Conservation (phyloP, 371 early-diverging fungal genomes). For the Haplosporangium sp. region DNA sequence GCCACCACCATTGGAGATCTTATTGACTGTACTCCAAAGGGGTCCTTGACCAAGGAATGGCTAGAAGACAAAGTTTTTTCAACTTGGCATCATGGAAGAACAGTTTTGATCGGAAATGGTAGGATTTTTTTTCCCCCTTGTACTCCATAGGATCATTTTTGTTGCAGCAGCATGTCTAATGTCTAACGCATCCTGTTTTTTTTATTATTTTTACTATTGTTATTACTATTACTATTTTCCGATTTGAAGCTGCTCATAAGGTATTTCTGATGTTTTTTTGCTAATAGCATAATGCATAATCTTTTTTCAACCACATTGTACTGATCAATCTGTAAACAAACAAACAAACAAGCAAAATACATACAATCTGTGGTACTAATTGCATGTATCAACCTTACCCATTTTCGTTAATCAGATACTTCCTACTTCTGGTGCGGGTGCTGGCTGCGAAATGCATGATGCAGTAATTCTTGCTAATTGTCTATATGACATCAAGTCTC, state of each 20-base stretch:
- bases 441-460: slow-evolving; percentile 31
- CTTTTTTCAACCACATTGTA: too few species aligned
- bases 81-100: slow-evolving; percentile 23
- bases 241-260: background rate
- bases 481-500: slow-evolving; percentile 9
- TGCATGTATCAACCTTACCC: background rate
- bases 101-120: slow-evolving; percentile 31
- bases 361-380: background rate
- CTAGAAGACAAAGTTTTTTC: slow-evolving; percentile 18
- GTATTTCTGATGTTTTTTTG: background rate
- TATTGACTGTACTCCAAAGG: slow-evolving; percentile 15
- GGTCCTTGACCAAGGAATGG: slow-evolving; percentile 14
- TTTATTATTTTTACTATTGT: too few species aligned
- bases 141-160: too few species aligned
- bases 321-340: too few species aligned
- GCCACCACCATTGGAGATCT: slow-evolving; percentile 18
- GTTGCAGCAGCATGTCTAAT: too few species aligned
- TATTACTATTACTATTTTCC: too few species aligned
- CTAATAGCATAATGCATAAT: too few species aligned
- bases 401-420: background rate
- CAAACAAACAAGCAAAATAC: background rate
- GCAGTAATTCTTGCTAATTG: slow-evolving; percentile 29
- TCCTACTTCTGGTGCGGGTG: slow-evolving; percentile 10
- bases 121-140: background rate
- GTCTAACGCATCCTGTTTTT: too few species aligned